Conservation (phyloP, 345 rosid species). For the Kernera saxatilis region DNA sequence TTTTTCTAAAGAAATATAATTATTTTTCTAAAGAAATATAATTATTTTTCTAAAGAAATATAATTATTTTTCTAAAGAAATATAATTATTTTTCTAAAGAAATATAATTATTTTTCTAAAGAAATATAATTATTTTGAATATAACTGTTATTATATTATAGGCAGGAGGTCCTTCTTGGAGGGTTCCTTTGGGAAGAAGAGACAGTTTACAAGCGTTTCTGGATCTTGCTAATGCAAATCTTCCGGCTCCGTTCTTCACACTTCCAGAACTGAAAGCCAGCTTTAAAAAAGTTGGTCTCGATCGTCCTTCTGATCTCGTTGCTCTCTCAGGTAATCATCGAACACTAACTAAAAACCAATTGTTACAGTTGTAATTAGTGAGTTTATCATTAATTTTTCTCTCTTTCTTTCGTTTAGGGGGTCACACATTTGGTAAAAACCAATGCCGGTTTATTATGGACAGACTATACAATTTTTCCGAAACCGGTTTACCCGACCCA, state of each 20-base stretch:
- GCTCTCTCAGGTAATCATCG: constrained; percentile 27
- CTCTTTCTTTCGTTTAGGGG: constrained; percentile 29
- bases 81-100: neutral
- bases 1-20: neutral
- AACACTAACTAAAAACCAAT: neutral
- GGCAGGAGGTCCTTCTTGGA: constrained; percentile 36
- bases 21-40: neutral
- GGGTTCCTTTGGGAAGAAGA: constrained; percentile 32
- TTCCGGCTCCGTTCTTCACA: constrained; percentile 19
- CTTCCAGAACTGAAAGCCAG: constrained; percentile 11
- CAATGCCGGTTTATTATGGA: constrained; percentile 43
- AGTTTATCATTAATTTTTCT: neutral
- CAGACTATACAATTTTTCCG: constrained; percentile 48
- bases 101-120: neutral
- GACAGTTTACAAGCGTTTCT: constrained; percentile 27
- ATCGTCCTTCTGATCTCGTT: constrained; percentile 31
- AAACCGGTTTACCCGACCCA: constrained; percentile 37
- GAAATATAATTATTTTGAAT: neutral
- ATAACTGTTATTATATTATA: neutral
- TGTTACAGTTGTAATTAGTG: neutral
- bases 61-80: neutral
- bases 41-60: neutral
- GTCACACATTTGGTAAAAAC: constrained; percentile 61
- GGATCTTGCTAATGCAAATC: neutral
- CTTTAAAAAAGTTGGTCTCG: constrained; percentile 12